Base-by-base conservation (phyloP, 805 yeast genomes). In the Ogataea degrootiae region DNA sequence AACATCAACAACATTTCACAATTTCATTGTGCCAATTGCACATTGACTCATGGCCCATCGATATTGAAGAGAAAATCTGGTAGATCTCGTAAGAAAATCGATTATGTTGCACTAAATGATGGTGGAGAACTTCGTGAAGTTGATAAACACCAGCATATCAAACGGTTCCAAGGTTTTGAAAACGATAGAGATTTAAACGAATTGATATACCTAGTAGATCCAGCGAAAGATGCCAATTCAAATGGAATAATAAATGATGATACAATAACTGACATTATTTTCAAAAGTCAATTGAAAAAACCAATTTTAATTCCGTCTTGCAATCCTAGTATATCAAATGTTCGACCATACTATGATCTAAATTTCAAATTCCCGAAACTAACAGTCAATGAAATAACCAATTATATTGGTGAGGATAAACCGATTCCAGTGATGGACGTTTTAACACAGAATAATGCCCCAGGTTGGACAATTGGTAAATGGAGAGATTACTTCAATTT, bases 371-470 rank as follows among this genome's bases (percentile, higher is more conserved):
- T 67, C n/a, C 95, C 96, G 0, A 57, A 59, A 6, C 68, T 87
- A 37, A 74, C 80, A 7, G 81, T 87, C 6, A 72, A 75, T 39
- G 69, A 78, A 49, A 74, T 87, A 0, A 70, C 84, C 0, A 74
- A 75, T 5, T 59, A 72, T 12, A 74, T 88, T 26, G 96, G 96
- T 0, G 76, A 67, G 5, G 85, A 82, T 36, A 67, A 68, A 4
- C 75, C 75, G 1, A 76, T 90, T 1, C 95, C 87, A 46, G 96
- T 90, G 1, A 87, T 90, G 92, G 96, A 90, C 62, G 96, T 88
- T 4, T 72, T 85, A 21, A 83, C 95, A 0, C 97, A 90, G 58
- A 83, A 84, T 46, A 76, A 80, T 36, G 59, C 71, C 12, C 80
- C 83, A 0, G 74, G 76, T 12, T 89, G 96, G 96, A 73, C 76